These are phyloP conservation scores for Thymus quinquecostatus DNA, from an alignment of 257 asterid genomes.

Conservation along the genomic window DNA sequence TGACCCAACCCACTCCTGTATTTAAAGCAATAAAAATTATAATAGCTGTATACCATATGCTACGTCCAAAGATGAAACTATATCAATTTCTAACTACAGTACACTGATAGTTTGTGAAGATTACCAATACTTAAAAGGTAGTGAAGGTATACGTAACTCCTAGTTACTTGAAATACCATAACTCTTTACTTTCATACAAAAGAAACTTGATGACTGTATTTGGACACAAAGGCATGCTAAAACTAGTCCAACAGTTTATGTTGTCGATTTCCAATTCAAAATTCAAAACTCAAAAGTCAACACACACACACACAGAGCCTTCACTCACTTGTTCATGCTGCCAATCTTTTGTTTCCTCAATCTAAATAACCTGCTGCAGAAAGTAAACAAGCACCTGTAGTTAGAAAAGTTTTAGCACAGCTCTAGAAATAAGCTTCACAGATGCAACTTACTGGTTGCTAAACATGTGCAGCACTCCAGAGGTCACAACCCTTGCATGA, in stretches of 20 bases:
- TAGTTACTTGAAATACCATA: constrained; percentile 2
- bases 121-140: background rate
- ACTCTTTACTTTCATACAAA: background rate
- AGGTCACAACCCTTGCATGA: constrained; percentile 47
- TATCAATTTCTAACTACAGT: background rate
- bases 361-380: constrained; percentile 45
- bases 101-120: too few species aligned
- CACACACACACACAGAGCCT: background rate
- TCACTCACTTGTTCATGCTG: constrained; percentile 47
- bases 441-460: constrained; percentile 47
- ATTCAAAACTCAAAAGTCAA: constrained; percentile 19
- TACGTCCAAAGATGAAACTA: background rate
- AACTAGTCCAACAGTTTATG: background rate
- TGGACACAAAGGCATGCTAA: constrained; percentile 12
- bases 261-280: constrained; percentile 13
- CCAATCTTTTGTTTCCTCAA: constrained; percentile 56
- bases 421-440: constrained; percentile 12
- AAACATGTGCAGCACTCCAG: constrained; percentile 53
- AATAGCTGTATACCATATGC: too few species aligned
- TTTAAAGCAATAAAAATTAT: too few species aligned
- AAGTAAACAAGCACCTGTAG: background rate
- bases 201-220: background rate
- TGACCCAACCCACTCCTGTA: too few species aligned
- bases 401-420: constrained; percentile 27
- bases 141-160: background rate